Conservation (phyloP, 257 asterid genomes). For the Oldenlandia corymbosa region DNA sequence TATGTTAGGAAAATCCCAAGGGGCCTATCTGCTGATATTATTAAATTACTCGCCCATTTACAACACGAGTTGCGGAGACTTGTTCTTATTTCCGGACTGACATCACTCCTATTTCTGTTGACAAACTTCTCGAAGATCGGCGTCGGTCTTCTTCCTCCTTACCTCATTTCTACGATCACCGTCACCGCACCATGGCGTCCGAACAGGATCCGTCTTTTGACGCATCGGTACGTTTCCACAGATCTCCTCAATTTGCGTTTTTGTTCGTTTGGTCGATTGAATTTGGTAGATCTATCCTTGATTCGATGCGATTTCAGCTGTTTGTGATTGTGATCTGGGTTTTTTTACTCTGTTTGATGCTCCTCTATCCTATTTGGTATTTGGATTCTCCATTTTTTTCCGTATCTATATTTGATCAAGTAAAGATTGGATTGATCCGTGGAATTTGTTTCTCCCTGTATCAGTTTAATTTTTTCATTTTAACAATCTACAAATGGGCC, state of each 20-base stretch:
- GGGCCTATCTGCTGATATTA: conserved; percentile 19
- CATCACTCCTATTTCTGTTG: background rate
- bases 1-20: background rate
- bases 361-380: background rate
- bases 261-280: conserved; percentile 1
- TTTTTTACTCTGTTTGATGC: background rate
- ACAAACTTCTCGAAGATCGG: conserved; percentile 1
- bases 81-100: conserved; percentile 4
- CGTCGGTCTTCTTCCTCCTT: background rate
- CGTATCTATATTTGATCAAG: background rate
- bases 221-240: conserved; percentile 36
- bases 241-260: conserved; percentile 20
- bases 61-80: too few species aligned
- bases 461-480: background rate
- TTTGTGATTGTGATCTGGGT: background rate
- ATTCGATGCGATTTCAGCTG: background rate
- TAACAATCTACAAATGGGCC: background rate
- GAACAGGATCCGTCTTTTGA: conserved; percentile 50
- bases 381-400: background rate
- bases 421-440: background rate
- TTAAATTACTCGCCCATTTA: too few species aligned
- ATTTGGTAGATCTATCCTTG: conserved; percentile 28
- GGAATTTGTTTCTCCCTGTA: background rate
- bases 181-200: conserved; percentile 27
- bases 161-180: background rate